phyloP scores from a whole-genome alignment of 2,329 filamentous ascomycete species.

The Fusarium pininemorale region DNA sequence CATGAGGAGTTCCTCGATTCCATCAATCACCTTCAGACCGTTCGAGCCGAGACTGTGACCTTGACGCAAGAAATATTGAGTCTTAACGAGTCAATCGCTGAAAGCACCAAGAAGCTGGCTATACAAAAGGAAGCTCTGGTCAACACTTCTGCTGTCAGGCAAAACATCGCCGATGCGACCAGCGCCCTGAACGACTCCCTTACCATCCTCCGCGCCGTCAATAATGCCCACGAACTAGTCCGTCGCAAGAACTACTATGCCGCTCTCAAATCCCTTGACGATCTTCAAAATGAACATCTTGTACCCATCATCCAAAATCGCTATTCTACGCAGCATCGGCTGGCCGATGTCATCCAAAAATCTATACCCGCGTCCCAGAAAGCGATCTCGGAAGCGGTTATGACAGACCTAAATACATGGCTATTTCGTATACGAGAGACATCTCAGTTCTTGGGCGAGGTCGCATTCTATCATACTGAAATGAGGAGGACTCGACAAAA shows the following conservation, averaged over 20 bases:
- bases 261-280: slow-evolving; percentile 90
- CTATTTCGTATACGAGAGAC: slow-evolving; percentile 93
- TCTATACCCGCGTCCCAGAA: slow-evolving; percentile 94
- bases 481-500: slow-evolving; percentile 84
- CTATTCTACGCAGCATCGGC: slow-evolving; percentile 92
- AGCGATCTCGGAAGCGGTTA: slow-evolving; percentile 94
- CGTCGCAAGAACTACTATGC: slow-evolving; percentile 95
- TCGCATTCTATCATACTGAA: slow-evolving; percentile 96
- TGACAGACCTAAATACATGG: slow-evolving; percentile 97
- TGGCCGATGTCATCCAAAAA: slow-evolving; percentile 94
- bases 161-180: slow-evolving; percentile 94
- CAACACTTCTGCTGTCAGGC: slow-evolving; percentile 88
- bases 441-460: slow-evolving; percentile 93
- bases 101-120: slow-evolving; percentile 91
- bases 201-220: slow-evolving; percentile 90
- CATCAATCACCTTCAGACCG: slow-evolving; percentile 90
- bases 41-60: slow-evolving; percentile 88
- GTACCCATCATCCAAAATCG: slow-evolving; percentile 76
- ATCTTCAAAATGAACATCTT: slow-evolving; percentile 94
- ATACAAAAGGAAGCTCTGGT: slow-evolving; percentile 95
- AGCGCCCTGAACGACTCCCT: slow-evolving; percentile 90
- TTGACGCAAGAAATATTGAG: slow-evolving; percentile 91
- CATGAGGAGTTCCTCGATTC: slow-evolving; percentile 96
- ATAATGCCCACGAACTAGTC: slow-evolving; percentile 91
- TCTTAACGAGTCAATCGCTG: slow-evolving; percentile 93